phyloP scores from a whole-genome alignment of 257 asterid genomes.

The Nicotiana undulata region DNA sequence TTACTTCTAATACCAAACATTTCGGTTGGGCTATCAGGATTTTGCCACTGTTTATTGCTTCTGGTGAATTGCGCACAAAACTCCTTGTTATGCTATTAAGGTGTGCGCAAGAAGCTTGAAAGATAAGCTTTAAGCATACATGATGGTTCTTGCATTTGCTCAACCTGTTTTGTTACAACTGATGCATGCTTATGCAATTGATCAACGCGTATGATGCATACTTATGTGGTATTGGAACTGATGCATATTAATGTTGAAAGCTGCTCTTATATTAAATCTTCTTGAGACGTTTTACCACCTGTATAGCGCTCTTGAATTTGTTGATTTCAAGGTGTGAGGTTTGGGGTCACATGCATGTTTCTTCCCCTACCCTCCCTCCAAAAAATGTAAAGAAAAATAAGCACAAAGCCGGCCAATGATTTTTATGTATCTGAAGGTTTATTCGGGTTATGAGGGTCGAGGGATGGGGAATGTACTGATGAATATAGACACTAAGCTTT shows the following conservation, averaged over 20 bases:
- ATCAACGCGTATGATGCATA: background rate
- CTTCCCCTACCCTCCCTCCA: background rate
- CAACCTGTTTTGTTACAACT: background rate
- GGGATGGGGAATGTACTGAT: background rate
- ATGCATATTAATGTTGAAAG: background rate
- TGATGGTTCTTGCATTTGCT: background rate
- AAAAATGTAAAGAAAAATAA: background rate
- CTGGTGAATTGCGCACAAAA: background rate
- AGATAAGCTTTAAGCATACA: background rate
- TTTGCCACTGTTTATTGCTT: background rate
- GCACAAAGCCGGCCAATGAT: background rate
- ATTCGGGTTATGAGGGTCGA: background rate
- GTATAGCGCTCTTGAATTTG: background rate
- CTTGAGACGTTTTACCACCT: background rate
- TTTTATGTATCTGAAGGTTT: background rate
- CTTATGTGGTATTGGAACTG: background rate
- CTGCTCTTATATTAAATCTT: background rate
- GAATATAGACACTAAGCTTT: background rate
- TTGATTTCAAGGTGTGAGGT: background rate
- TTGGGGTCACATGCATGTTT: background rate
- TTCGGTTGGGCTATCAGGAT: background rate
- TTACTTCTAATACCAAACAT: background rate
- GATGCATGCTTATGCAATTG: background rate
- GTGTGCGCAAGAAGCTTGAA: background rate
- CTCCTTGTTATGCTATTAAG: background rate